These are phyloP conservation scores for Apiospora koreana DNA, from an alignment of 2,329 filamentous ascomycete species.

Conservation along the genomic window DNA sequence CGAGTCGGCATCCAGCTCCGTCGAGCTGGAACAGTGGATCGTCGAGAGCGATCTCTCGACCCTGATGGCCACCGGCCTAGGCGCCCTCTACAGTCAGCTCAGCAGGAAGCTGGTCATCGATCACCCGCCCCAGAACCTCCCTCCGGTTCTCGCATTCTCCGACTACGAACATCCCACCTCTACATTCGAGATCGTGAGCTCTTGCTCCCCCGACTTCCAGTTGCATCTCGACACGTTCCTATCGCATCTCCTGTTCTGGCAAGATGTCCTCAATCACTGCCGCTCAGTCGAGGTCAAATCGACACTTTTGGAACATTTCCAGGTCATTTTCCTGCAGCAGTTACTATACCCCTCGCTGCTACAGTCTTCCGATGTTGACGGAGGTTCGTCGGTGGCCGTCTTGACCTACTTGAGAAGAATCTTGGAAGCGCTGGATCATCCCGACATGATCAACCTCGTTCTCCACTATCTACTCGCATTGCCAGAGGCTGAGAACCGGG, in stretches of 20 bases:
- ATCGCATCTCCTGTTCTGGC: slow-evolving; percentile 95
- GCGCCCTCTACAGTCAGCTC: slow-evolving; percentile 69
- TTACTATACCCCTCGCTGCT: slow-evolving; percentile 93
- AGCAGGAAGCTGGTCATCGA: slow-evolving; percentile 81
- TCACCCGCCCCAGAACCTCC: slow-evolving; percentile 72
- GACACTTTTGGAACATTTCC: slow-evolving; percentile 93
- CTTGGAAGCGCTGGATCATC: slow-evolving; percentile 86
- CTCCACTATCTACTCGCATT: slow-evolving; percentile 89
- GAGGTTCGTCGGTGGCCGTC: slow-evolving; percentile 93
- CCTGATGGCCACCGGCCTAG: slow-evolving; percentile 93
- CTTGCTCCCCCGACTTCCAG: slow-evolving; percentile 74
- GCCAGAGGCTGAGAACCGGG: slow-evolving; percentile 54
- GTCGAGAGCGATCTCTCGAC: slow-evolving; percentile 96
- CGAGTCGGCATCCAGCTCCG: slow-evolving; percentile 83
- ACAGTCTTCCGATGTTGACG: slow-evolving; percentile 95
- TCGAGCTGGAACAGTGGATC: slow-evolving; percentile 88
- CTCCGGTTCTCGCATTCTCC: slow-evolving; percentile 83
- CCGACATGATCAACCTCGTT: slow-evolving; percentile 91
- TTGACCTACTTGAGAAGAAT: slow-evolving; percentile 91
- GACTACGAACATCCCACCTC: slow-evolving; percentile 79
- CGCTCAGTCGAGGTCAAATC: slow-evolving; percentile 88
- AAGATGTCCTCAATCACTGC: slow-evolving; percentile 96
- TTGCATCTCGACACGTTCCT: slow-evolving; percentile 91
- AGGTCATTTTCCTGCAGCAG: slow-evolving; percentile 94
- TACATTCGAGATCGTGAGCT: slow-evolving; percentile 70